Percentiles rank a stretch among this genome's conserved stretches.
Evolutionary conservation across 2,329 filamentous ascomycete genomes (phyloP).

Genomic region (Venturia asperata): DNA sequence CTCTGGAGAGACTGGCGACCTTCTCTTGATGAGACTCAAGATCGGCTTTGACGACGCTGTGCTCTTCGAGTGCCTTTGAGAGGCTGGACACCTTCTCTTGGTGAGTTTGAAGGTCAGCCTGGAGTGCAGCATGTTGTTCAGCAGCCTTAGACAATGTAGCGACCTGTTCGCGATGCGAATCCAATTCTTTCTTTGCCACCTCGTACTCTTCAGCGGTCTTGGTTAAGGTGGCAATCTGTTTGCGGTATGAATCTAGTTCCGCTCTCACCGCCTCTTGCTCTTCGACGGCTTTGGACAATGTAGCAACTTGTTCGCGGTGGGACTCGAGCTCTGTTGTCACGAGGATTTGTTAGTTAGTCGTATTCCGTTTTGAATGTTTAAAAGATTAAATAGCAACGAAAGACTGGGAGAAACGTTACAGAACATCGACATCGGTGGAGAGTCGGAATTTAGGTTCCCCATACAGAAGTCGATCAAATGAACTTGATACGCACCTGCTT

Average conservation of each 20-base stretch:
- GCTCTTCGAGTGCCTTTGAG: background rate
- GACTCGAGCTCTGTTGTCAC: constrained; percentile 3
- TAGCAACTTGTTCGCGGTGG: background rate
- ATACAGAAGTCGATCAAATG: background rate
- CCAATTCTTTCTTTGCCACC: constrained; percentile 7
- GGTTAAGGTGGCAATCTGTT: background rate
- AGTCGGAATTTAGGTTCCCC: background rate
- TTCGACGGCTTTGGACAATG: constrained; percentile 1
- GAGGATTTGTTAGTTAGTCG: background rate
- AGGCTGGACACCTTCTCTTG: background rate
- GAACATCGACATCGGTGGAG: background rate
- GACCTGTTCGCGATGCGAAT: constrained; percentile 1
- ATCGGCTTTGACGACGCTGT: background rate
- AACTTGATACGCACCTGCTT: background rate
- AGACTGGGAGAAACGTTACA: background rate
- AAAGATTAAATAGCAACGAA: background rate
- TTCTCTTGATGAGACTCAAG: background rate
- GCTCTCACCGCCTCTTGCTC: background rate
- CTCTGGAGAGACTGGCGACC: background rate
- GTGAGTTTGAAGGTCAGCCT: background rate
- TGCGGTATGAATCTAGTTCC: background rate
- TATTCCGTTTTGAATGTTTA: background rate
- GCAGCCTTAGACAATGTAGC: constrained; percentile 9
- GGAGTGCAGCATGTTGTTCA: constrained; percentile 7
- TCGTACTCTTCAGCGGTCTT: constrained; percentile 5